phyloP scores from a whole-genome alignment of 495 filamentous ascomycete genomes.

The Staphylotrichum tortipilum region DNA sequence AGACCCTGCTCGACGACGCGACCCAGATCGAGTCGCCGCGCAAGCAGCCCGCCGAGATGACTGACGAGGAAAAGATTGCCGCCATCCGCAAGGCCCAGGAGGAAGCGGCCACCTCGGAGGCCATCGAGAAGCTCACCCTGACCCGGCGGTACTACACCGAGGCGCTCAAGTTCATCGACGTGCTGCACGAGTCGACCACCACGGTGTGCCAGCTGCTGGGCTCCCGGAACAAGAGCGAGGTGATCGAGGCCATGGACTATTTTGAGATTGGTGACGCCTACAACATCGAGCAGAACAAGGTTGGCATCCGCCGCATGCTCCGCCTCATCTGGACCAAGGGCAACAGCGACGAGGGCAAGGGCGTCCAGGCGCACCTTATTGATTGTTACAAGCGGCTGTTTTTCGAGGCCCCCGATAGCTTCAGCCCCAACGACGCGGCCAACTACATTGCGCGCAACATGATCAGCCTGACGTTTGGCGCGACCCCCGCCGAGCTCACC shows the following conservation, averaged over 20 bases:
- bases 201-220: slow-evolving; percentile 78
- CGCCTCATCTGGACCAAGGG: slow-evolving; percentile 98
- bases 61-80: slow-evolving; percentile 47
- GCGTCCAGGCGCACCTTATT: slow-evolving; percentile 92
- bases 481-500: slow-evolving; percentile 87
- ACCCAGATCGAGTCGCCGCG: slow-evolving; percentile 65
- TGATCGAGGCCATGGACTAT: slow-evolving; percentile 98
- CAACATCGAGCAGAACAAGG: slow-evolving; percentile 83
- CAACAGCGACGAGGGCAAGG: slow-evolving; percentile 97
- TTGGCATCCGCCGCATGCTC: slow-evolving; percentile 89
- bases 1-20: slow-evolving; percentile 75
- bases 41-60: slow-evolving; percentile 47
- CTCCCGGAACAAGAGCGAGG: slow-evolving; percentile 93
- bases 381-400: slow-evolving; percentile 95
- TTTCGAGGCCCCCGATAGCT: slow-evolving; percentile 84
- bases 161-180: slow-evolving; percentile 88
- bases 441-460: slow-evolving; percentile 97
- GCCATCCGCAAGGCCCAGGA: slow-evolving; percentile 62
- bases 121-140: slow-evolving; percentile 74
- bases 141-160: slow-evolving; percentile 86
- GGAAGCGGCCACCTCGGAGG: slow-evolving; percentile 59
- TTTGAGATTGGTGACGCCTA: slow-evolving; percentile 91
- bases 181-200: slow-evolving; percentile 71
- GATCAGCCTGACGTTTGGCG: slow-evolving; percentile 95
- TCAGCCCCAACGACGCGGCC: slow-evolving; percentile 80